These are phyloP conservation scores for Pseudogymnoascus destructans DNA, from an alignment of 2,329 filamentous ascomycete species.

Conservation along the genomic window DNA sequence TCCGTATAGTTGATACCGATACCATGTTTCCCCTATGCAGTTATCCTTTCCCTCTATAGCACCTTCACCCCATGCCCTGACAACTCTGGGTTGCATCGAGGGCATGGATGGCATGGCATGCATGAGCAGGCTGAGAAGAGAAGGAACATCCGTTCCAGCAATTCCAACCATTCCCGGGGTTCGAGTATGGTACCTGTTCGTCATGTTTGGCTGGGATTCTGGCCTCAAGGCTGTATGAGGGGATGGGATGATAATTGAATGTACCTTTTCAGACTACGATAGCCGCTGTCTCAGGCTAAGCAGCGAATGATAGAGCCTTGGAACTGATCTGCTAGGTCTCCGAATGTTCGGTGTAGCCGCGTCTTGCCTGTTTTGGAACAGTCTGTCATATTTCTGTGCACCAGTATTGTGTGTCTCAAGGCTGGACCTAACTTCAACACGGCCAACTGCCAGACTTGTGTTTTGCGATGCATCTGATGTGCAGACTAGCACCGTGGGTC, in stretches of 20 bases:
- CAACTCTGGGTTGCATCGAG: background rate
- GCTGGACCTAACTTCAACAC: background rate
- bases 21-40: background rate
- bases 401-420: background rate
- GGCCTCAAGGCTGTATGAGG: background rate
- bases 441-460: background rate
- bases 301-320: background rate
- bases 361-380: background rate
- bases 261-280: background rate
- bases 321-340: background rate
- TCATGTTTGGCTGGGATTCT: background rate
- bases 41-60: background rate
- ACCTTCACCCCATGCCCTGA: background rate
- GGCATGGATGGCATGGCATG: background rate
- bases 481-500: background rate
- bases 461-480: constrained; percentile 3
- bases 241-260: background rate
- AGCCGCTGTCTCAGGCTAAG: background rate
- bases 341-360: constrained; percentile 4
- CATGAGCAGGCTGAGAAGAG: background rate
- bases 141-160: background rate
- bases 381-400: background rate
- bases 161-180: background rate
- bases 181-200: background rate
- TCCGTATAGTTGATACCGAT: background rate